Evolutionary conservation across 2,329 filamentous ascomycete species (phyloP).

Genomic region (Fusarium pseudonygamai): DNA sequence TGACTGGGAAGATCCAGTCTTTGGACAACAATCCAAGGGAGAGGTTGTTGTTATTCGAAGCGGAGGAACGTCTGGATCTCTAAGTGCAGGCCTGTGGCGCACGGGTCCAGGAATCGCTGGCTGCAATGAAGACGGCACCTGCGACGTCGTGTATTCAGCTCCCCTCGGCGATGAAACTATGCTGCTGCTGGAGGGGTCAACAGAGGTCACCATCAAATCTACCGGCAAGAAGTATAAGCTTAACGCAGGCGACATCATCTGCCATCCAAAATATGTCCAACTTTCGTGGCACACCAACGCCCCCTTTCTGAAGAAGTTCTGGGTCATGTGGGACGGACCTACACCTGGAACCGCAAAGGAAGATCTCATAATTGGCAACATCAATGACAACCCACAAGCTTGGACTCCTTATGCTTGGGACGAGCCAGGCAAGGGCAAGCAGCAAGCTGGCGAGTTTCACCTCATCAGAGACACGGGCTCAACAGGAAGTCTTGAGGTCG

Average conservation of each 20-base stretch:
- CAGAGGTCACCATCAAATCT: background rate
- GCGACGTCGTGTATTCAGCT: background rate
- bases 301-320: background rate
- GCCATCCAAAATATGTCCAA: background rate
- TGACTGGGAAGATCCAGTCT: background rate
- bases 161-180: background rate
- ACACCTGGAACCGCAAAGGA: background rate
- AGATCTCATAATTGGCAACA: background rate
- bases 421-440: background rate
- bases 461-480: background rate
- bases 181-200: background rate
- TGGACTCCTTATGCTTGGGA: background rate
- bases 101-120: background rate
- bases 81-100: background rate
- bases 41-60: background rate
- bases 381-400: background rate
- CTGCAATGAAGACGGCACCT: background rate
- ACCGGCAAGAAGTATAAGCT: background rate
- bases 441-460: background rate
- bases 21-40: background rate
- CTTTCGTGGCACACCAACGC: background rate
- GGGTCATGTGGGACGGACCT: background rate
- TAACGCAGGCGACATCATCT: background rate
- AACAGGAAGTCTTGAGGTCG: background rate
- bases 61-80: background rate